A percentile compares a stretch with the other conserved stretches of the same genome.
Evolutionary conservation across 495 filamentous ascomycete genomes (phyloP).

Genomic region (Tetracladium setigerum): DNA sequence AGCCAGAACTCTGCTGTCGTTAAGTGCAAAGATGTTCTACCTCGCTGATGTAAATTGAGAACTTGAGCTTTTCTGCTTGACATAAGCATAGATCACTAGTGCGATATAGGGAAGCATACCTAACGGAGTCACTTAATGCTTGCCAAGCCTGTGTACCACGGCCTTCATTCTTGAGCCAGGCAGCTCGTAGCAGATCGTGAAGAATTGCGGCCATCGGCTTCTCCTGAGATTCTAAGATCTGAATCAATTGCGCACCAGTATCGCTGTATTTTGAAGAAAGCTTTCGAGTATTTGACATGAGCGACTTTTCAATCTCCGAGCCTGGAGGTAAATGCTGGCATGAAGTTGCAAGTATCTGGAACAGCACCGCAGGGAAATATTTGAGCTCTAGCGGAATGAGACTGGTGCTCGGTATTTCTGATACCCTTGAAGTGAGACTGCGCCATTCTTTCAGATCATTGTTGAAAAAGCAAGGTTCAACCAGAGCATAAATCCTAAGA

Average conservation of each 20-base stretch:
- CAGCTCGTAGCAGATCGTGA: slow-evolving; percentile 5
- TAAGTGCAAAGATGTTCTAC: neutral
- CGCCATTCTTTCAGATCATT: neutral
- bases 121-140: slow-evolving; percentile 11
- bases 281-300: slow-evolving; percentile 3
- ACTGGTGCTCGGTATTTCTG: neutral
- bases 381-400: slow-evolving; percentile 5
- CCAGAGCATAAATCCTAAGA: slow-evolving; percentile 2
- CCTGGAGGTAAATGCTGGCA: slow-evolving; percentile 11
- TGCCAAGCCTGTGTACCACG: slow-evolving; percentile 11
- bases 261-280: slow-evolving; percentile 13
- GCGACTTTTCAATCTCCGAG: neutral
- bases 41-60: neutral
- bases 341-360: slow-evolving; percentile 13
- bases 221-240: slow-evolving; percentile 11
- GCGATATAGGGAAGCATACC: slow-evolving; percentile 3
- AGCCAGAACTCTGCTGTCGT: neutral
- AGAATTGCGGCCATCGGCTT: slow-evolving; percentile 1
- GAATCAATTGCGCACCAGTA: slow-evolving; percentile 6
- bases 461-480: slow-evolving; percentile 2
- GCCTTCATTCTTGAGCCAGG: slow-evolving; percentile 12
- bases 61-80: neutral
- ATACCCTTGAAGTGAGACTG: neutral
- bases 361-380: slow-evolving; percentile 17
- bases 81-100: no score